Evolutionary conservation across 2,329 filamentous ascomycete species (phyloP).

Genomic region (Plectosphaerella sp.): DNA sequence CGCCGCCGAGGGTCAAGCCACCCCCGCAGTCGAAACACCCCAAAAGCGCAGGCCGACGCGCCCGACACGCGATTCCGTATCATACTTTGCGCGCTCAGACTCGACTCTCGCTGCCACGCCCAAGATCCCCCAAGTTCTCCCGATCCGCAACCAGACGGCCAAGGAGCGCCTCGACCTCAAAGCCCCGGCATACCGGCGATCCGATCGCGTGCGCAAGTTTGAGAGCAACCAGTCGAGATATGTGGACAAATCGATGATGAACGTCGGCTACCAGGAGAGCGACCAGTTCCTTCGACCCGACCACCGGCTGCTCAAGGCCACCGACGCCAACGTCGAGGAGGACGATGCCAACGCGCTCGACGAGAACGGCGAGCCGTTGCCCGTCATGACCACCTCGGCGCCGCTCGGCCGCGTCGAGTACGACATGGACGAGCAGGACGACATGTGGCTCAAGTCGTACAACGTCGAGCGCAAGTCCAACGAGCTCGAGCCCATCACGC

Average conservation of each 20-base stretch:
- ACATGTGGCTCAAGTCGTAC: slow-evolving; percentile 86
- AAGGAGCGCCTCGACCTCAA: slow-evolving; percentile 78
- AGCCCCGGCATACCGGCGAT: slow-evolving; percentile 68
- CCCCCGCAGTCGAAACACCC: slow-evolving; percentile 26
- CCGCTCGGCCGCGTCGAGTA: slow-evolving; percentile 84
- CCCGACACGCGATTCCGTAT: slow-evolving; percentile 44
- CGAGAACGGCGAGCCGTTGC: slow-evolving; percentile 43
- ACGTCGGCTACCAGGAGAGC: slow-evolving; percentile 92
- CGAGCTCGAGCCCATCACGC: slow-evolving; percentile 77
- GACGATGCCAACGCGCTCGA: slow-evolving; percentile 51
- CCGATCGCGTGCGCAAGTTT: slow-evolving; percentile 74
- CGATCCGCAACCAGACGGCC: slow-evolving; percentile 73
- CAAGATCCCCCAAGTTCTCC: slow-evolving; percentile 61
- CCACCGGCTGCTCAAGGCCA: slow-evolving; percentile 62
- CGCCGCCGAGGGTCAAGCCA: slow-evolving; percentile 17
- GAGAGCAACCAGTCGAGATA: slow-evolving; percentile 90
- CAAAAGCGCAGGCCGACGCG: slow-evolving; percentile 38
- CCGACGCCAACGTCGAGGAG: slow-evolving; percentile 55
- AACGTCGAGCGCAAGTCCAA: slow-evolving; percentile 73
- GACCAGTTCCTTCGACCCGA: slow-evolving; percentile 82
- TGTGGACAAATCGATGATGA: slow-evolving; percentile 94
- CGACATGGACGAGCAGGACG: slow-evolving; percentile 99
- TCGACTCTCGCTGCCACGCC: slow-evolving; percentile 38
- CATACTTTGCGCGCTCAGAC: slow-evolving; percentile 47
- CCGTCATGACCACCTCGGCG: slow-evolving; percentile 33